Conservation (phyloP, 345 rosid species). For the Toxicodendron radicans region DNA sequence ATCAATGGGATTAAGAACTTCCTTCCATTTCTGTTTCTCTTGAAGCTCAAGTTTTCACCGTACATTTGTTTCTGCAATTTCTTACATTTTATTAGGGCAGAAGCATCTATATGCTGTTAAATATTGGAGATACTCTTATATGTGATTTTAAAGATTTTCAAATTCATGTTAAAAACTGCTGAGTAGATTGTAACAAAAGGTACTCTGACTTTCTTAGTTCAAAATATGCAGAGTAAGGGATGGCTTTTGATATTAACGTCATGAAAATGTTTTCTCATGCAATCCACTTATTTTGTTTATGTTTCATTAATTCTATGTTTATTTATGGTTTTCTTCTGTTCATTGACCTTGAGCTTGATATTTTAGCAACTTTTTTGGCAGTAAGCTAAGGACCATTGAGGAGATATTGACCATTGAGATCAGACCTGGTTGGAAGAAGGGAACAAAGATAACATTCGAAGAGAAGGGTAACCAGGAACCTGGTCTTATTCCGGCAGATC, state of each 20-base stretch:
- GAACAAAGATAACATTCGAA: slow-evolving; percentile 87
- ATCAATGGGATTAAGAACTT: background rate
- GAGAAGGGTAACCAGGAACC: slow-evolving; percentile 90
- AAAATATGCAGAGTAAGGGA: background rate
- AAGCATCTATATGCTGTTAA: background rate
- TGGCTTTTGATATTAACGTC: background rate
- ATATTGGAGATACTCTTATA: background rate
- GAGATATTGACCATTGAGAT: slow-evolving; percentile 84
- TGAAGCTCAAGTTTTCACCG: background rate
- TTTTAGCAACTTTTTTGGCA: slow-evolving; percentile 43
- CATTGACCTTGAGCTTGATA: slow-evolving; percentile 12
- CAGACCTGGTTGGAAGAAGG: slow-evolving; percentile 98
- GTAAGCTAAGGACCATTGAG: slow-evolving; percentile 52
- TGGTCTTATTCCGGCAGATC: slow-evolving; percentile 74
- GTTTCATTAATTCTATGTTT: background rate
- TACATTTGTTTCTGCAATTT: background rate
- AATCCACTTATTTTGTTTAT: background rate
- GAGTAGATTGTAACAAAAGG: background rate
- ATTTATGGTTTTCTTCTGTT: slow-evolving; percentile 12
- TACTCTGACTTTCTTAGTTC: background rate
- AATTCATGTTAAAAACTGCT: background rate
- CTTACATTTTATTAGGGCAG: background rate
- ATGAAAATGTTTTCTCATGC: background rate
- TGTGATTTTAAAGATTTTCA: background rate
- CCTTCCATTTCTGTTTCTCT: background rate